Evolutionary conservation across 2,329 filamentous ascomycete species (phyloP), one percentile per base, ranked within the genome.

Genomic region (Tolypocladium guangdongense): DNA sequence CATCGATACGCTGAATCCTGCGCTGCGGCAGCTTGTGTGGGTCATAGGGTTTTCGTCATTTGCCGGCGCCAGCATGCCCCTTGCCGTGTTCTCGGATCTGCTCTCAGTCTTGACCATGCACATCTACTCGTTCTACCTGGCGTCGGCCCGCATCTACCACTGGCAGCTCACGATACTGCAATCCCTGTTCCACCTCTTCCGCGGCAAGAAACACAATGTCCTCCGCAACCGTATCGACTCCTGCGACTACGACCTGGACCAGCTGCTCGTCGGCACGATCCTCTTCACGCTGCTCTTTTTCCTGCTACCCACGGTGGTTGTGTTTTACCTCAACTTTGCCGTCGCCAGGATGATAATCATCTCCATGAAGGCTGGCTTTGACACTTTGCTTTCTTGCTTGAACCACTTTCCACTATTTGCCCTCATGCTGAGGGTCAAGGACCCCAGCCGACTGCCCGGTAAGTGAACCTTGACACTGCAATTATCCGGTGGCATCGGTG

Each of bases 381-480:
- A 99, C 71, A 96, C 92, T 2, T 79, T 90, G 62, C 78, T 99
- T 60, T 95, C 93, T 45, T 96, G 88, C 70, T 72, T 99, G 54
- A 99, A 99, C 66, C 95, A 99, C 70, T 99, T 99, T 62, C 95
- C 93, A 7, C 79, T 99, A 18, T 99, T 99, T 71, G 93, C 93
- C 32, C 75, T 97, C 54, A 99, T 99, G 95, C 76, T 99, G 56
- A 82, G 92, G 62, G 78, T 96, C 61, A 99, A 99, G 70, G 95
- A 99, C 70, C 90, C 91, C 10, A 79, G 84, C 67, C 83, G 93
- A 66, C 76, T 99, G 60, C 93, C 93, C 56, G 92, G 89, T 84
- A 69, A 61, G 74, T 68, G 52, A 6, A 22, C 20, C 7, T 12
- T 8, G 18, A 14, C 32, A 27, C 12, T 32, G 36, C 14, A 49